Base-by-base conservation (phyloP, 2,329 filamentous ascomycete genomes). In the Penicillium vulpinum region DNA sequence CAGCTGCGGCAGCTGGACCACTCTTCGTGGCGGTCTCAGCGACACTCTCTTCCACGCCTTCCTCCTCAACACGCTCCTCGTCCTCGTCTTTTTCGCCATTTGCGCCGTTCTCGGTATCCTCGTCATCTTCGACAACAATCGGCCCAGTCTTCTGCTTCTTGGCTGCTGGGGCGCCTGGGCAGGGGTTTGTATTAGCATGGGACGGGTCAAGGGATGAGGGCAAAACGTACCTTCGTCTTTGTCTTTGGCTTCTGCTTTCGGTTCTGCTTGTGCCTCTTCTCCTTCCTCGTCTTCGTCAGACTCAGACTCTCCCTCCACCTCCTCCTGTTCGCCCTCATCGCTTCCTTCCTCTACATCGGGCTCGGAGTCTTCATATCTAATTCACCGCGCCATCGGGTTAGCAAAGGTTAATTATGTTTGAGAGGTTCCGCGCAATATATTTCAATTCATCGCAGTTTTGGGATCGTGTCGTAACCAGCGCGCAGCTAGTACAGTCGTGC, bases 341-440 rank as follows among this genome's bases (percentile, higher is more conserved):
- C 70, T 70, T 36, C 63, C 56, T 55, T 70, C 63, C 41, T 66
- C 63, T 18, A 61, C 61, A 21, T 67, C 69, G 21, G 69, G 69
- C 13, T 72, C 69, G 28, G 70, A 70, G 60, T 70, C 67, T 59
- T 75, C 73, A 44, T 75, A 76, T 54, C 73, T 77, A 38, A 26
- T 60, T 26, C 40, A 11, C 18, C 31, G 21, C 33, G 21, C 38
- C 50, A 44, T 22, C 3, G 11, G 10, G 31, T 57, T 21, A 61
- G 51, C 22, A 39, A 60, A 55, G 51, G 43, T 40, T 36, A 35
- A 51, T 28, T n/a, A n/a, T 22, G 9, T 56, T 49, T 52, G 39
- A 29, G 21, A 18, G 6, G 1, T 24, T 48, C 24, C n/a, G 40
- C 21, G 26, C 11, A 18, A 26, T 21, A n/a, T 24, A 15, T 39